Percentiles rank a stretch among this genome's conserved stretches.
phyloP scores from a whole-genome alignment of 305 asterid species.

The Rubia tinctorum region DNA sequence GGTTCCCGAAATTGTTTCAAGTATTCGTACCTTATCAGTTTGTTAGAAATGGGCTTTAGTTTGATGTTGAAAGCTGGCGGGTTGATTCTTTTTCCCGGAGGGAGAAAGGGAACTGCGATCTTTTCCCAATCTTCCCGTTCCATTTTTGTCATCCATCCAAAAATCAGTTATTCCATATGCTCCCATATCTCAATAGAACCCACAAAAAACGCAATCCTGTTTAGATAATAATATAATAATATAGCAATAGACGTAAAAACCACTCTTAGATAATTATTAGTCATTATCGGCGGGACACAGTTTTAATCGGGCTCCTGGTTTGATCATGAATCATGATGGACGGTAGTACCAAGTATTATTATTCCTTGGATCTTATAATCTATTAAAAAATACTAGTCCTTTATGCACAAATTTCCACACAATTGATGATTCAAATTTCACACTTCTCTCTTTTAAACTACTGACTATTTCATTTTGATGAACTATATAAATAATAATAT shows the following conservation, averaged over 20 bases:
- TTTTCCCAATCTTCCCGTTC: background rate
- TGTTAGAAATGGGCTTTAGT: background rate
- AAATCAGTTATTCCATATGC: background rate
- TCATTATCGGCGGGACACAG: background rate
- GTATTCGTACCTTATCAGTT: too few species aligned
- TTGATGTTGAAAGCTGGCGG: background rate
- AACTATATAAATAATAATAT: too few species aligned
- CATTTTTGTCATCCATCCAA: slow-evolving; percentile 5
- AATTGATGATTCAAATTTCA: too few species aligned
- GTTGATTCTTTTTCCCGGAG: background rate
- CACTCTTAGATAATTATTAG: background rate
- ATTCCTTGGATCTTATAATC: background rate
- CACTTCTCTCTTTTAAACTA: too few species aligned
- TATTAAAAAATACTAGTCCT: too few species aligned
- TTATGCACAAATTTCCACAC: too few species aligned
- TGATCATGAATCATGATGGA: background rate
- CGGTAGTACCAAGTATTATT: background rate
- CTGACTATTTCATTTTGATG: too few species aligned
- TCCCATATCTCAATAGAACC: background rate
- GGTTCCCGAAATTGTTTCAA: too few species aligned
- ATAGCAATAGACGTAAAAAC: background rate
- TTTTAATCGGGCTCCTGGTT: background rate
- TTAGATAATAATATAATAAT: too few species aligned
- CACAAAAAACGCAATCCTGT: background rate
- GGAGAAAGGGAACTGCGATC: background rate